Base-by-base conservation (phyloP, 2,329 filamentous ascomycete species). In the Massarina eburnea region DNA sequence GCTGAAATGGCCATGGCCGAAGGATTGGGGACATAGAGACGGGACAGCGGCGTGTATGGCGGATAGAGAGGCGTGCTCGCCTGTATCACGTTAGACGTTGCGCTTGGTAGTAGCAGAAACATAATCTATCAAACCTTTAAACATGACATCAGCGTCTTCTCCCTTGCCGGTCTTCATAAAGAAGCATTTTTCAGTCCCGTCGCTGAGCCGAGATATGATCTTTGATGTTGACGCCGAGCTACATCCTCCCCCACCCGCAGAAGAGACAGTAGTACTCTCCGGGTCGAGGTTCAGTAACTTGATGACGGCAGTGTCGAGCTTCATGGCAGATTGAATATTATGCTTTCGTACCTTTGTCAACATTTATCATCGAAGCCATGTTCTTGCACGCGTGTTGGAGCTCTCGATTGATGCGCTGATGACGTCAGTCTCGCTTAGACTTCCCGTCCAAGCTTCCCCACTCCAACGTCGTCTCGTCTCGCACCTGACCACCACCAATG, bases 51-150 rank as follows among this genome's bases (percentile, higher is more conserved):
- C 63, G 64, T 90, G 80, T 55, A 97, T 88, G 43, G 90, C 88
- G 62, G 91, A 91, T 43, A 96, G 81, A 2, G 89, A 95, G 39
- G 82, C 81, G 64, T 90, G 86, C 71, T 96, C 92, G 49, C 91
- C 89, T 82, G 60, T 37, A n/a, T 15, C 20, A 24, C 39, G 37
- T 62, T 40, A 60, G 50, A 47, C 19, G 3, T 21, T 45, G 29
- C 36, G 17, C 21, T 9, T 18, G 1, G 18, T 18, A 44, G 26
- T 18, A 20, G 8, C 9, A 30, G 5, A 15, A 20, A n/a, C n/a
- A 15, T 17, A 14, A 1, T 3, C 21, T 10, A 9, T 8, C 40
- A 3, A 44, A 84, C 84, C 86, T 69, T 75, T 72, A 62, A 91
- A 91, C 87, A 91, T 91, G 27, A 77, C 54, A 37, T 81, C 78